phyloP scores from a whole-genome alignment of 2,329 filamentous ascomycete species.

The Trichoderma guizhouense region DNA sequence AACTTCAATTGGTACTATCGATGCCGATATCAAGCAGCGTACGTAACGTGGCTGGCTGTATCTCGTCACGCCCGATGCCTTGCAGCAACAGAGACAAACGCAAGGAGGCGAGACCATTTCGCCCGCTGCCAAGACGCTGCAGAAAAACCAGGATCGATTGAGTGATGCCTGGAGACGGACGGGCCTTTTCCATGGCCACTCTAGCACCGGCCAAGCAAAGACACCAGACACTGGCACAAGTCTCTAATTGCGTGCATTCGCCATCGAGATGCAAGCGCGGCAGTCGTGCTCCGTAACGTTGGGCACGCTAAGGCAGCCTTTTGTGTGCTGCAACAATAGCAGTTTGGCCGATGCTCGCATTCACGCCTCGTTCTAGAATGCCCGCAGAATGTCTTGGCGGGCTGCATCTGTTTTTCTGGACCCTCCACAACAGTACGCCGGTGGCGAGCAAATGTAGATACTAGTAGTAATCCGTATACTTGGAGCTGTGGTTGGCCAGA shows the following conservation, averaged over 20 bases:
- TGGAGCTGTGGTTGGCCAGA: not conserved
- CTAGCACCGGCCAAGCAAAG: not conserved
- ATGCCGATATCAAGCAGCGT: not conserved
- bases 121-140: not conserved
- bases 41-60: not conserved
- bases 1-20: not conserved
- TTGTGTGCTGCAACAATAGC: not conserved
- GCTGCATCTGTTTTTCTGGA: not conserved
- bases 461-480: not conserved
- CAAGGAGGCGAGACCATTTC: not conserved
- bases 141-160: not conserved
- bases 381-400: slow-evolving; percentile 13
- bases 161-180: not conserved
- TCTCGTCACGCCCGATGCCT: not conserved
- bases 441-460: not conserved
- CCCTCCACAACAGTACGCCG: not conserved
- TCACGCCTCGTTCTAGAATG: slow-evolving; percentile 14
- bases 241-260: not conserved
- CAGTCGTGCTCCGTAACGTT: not conserved
- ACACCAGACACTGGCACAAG: too few species aligned
- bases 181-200: not conserved
- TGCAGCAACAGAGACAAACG: not conserved
- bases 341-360: not conserved
- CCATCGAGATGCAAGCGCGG: not conserved
- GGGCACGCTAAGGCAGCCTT: not conserved